Evolutionary conservation across 306 rosid species (phyloP).

Genomic region (Betula pendula): DNA sequence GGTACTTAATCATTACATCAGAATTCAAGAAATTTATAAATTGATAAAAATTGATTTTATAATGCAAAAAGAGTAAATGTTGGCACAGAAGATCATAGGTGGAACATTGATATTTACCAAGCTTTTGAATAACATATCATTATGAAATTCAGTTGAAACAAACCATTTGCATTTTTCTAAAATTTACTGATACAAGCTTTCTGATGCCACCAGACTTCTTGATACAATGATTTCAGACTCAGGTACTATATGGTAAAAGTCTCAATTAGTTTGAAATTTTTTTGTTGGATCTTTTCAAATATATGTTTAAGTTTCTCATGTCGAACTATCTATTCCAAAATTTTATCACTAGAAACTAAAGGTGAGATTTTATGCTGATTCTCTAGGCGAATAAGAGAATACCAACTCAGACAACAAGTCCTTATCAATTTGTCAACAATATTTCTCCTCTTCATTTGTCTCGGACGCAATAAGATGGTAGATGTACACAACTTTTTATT

Average conservation of each 20-base stretch:
- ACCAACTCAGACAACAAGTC: slow-evolving; percentile 51
- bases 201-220: no score
- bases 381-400: slow-evolving; percentile 36
- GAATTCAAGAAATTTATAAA: not conserved
- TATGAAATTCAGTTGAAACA: not conserved
- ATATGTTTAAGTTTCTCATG: slow-evolving; percentile 34
- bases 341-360: slow-evolving; percentile 37
- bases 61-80: not conserved
- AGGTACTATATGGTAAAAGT: not conserved
- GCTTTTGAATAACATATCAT: not conserved
- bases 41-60: not conserved
- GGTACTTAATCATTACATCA: no score
- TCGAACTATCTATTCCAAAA: slow-evolving; percentile 51
- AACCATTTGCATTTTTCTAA: not conserved
- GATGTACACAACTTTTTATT: slow-evolving; percentile 46
- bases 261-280: slow-evolving; percentile 19
- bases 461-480: slow-evolving; percentile 59
- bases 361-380: slow-evolving; percentile 14
- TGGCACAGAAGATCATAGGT: not conserved
- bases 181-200: not conserved
- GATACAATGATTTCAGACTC: no score
- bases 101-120: not conserved
- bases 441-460: slow-evolving; percentile 54
- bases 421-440: slow-evolving; percentile 48
- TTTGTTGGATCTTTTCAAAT: slow-evolving; percentile 42